phyloP scores from a whole-genome alignment of 2,329 filamentous ascomycete species.

The Gyromitra esculenta region DNA sequence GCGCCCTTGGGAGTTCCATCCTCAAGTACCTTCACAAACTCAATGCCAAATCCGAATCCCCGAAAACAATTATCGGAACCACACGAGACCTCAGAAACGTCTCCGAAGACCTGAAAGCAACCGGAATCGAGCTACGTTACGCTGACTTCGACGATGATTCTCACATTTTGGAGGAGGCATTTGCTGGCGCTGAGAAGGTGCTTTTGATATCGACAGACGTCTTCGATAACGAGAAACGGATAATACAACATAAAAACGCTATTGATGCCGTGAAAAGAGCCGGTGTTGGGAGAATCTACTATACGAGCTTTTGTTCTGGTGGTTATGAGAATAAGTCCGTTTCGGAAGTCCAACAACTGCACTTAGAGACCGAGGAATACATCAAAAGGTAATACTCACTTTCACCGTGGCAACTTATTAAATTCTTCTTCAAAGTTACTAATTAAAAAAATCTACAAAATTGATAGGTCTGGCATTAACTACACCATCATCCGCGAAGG shows the following conservation, averaged over 20 bases:
- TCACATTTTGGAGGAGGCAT: slow-evolving; percentile 42
- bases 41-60: slow-evolving; percentile 19
- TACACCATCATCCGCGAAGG: slow-evolving; percentile 69
- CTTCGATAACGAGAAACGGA: slow-evolving; percentile 42
- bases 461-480: slow-evolving; percentile 41
- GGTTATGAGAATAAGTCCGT: slow-evolving; percentile 58
- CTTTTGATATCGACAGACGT: slow-evolving; percentile 44
- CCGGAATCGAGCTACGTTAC: slow-evolving; percentile 39
- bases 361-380: slow-evolving; percentile 67
- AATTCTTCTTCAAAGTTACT: slow-evolving; percentile 59
- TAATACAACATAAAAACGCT: slow-evolving; percentile 41
- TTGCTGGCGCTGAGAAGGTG: slow-evolving; percentile 48
- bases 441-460: not conserved
- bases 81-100: slow-evolving; percentile 40
- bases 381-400: slow-evolving; percentile 58
- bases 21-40: slow-evolving; percentile 41
- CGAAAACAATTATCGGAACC: slow-evolving; percentile 37
- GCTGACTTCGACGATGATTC: slow-evolving; percentile 48
- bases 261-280: slow-evolving; percentile 46
- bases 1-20: slow-evolving; percentile 41
- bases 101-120: slow-evolving; percentile 31
- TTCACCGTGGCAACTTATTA: slow-evolving; percentile 55
- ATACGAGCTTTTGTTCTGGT: slow-evolving; percentile 47
- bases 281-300: slow-evolving; percentile 46
- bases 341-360: slow-evolving; percentile 70